Conservation (phyloP, 352 stramenopile species). For the Phytophthora rubi region DNA sequence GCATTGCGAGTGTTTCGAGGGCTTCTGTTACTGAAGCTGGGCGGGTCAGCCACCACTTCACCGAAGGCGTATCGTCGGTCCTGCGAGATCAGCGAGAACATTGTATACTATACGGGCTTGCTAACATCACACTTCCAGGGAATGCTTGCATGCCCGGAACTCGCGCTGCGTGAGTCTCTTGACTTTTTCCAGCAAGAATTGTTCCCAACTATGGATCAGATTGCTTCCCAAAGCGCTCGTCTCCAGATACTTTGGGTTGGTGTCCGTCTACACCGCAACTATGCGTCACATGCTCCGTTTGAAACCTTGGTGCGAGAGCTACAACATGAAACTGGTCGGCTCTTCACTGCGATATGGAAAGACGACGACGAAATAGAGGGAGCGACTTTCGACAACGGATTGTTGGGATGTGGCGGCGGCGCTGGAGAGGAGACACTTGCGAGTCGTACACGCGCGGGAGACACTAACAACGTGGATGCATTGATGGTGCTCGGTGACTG, state of each 20-base stretch:
- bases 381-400: conserved; percentile 50
- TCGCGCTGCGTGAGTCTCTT: conserved; percentile 64
- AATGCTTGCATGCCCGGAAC: conserved; percentile 36
- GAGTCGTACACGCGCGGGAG: conserved; percentile 17
- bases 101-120: conserved; percentile 63
- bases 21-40: conserved; percentile 52
- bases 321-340: conserved; percentile 37
- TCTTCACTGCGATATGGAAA: conserved; percentile 28
- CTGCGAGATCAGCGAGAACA: conserved; percentile 39
- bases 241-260: conserved; percentile 69
- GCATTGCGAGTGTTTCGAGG: conserved; percentile 65
- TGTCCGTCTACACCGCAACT: conserved; percentile 46
- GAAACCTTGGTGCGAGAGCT: conserved; percentile 55
- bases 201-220: conserved; percentile 50
- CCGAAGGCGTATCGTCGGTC: conserved; percentile 37
- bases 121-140: conserved; percentile 59
- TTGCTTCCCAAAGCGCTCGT: conserved; percentile 52
- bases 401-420: conserved; percentile 37
- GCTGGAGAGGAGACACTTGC: conserved; percentile 24
- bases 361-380: conserved; percentile 36
- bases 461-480: conserved; percentile 35
- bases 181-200: conserved; percentile 69
- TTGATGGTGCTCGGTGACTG: conserved; percentile 50
- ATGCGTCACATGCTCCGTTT: conserved; percentile 41
- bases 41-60: conserved; percentile 33